phyloP scores from a whole-genome alignment of 2,329 filamentous ascomycete genomes.

The Pseudophaeomoniella oleicola region DNA sequence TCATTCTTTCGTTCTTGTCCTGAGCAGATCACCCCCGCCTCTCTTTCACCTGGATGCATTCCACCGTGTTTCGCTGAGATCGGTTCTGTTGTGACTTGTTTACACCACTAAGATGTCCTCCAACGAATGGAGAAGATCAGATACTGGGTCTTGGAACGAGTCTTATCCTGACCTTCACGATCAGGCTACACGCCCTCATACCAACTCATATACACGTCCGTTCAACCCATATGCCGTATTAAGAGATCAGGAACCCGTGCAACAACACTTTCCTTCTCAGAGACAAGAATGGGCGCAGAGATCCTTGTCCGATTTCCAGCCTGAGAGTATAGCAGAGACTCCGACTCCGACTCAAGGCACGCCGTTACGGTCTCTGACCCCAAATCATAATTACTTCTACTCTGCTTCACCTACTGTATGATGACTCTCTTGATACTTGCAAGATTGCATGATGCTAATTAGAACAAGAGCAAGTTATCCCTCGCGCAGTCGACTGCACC shows the following conservation, averaged over 20 bases:
- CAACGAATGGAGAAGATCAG: no score
- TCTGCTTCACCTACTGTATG: no score
- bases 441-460: no score
- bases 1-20: no score
- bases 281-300: constrained; percentile 4
- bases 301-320: constrained; percentile 8
- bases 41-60: no score
- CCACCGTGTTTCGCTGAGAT: no score
- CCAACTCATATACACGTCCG: no score
- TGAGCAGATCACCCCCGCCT: no score
- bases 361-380: constrained; percentile 4
- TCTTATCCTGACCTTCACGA: not conserved
- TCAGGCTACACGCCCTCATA: not conserved
- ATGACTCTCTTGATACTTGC: no score
- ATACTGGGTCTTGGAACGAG: not conserved
- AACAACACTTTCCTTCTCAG: constrained; percentile 1
- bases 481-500: constrained; percentile 5
- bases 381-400: constrained; percentile 8
- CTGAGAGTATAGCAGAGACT: constrained; percentile 6
- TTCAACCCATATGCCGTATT: constrained; percentile 6
- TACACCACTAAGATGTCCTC: no score
- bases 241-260: constrained; percentile 5
- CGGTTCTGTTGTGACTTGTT: no score
- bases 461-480: no score
- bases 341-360: constrained; percentile 4